Conservation (phyloP, 164 flowering plant species). For the Macadamia integrifolia region DNA sequence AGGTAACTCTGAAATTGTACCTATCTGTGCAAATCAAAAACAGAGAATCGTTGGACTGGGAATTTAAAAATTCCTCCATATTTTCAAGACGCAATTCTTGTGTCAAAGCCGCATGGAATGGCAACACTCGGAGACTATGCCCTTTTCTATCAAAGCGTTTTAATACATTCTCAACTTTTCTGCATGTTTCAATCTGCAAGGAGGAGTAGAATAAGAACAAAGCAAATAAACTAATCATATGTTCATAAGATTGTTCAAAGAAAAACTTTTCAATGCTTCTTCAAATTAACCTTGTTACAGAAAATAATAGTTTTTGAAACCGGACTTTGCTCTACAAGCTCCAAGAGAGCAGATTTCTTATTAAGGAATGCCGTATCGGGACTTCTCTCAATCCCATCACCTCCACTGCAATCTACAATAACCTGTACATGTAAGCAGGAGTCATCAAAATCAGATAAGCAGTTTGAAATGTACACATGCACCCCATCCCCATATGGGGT, state of each 20-base stretch:
- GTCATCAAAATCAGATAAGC: constrained; percentile 7
- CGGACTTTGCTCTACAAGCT: constrained; percentile 55
- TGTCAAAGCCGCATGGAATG: constrained; percentile 88
- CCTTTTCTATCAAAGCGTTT: constrained; percentile 74
- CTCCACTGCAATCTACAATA: constrained; percentile 97
- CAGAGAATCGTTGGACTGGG: constrained; percentile 33
- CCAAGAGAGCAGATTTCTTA: constrained; percentile 78
- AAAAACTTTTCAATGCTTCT: not conserved
- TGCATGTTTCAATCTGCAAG: constrained; percentile 89
- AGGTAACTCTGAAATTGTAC: constrained; percentile 25
- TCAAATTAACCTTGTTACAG: constrained; percentile 76
- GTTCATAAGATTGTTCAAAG: not conserved
- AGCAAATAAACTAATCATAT: not conserved
- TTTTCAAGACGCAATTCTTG: constrained; percentile 67
- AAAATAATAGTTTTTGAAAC: constrained; percentile 79
- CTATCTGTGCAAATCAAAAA: constrained; percentile 94
- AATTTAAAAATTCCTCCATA: constrained; percentile 60
- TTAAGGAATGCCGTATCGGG: constrained; percentile 88
- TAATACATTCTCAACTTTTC: constrained; percentile 84
- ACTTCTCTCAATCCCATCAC: constrained; percentile 52
- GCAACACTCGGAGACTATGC: constrained; percentile 45
- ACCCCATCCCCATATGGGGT: too few species aligned
- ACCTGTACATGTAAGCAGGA: constrained; percentile 35
- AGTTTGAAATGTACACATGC: not conserved
- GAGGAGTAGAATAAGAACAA: not conserved